phyloP scores from a whole-genome alignment of 495 filamentous ascomycete genomes.

The Cercophora sp. region DNA sequence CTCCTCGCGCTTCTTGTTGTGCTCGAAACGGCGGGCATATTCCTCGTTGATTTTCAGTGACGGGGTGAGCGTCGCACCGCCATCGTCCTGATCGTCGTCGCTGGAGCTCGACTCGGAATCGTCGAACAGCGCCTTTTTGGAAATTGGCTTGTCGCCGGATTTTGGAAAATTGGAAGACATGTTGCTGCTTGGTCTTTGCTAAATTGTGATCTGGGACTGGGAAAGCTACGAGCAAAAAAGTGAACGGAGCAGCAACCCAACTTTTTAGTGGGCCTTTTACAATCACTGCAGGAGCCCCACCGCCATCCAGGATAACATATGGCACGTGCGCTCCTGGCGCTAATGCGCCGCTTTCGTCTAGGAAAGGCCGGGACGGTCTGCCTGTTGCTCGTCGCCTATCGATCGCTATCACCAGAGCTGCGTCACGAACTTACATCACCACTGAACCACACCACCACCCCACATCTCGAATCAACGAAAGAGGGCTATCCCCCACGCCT shows the following conservation, averaged over 20 bases:
- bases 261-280: slow-evolving; percentile 21
- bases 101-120: slow-evolving; percentile 36
- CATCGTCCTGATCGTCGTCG: slow-evolving; percentile 54
- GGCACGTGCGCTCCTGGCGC: slow-evolving; percentile 16
- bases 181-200: too few species aligned
- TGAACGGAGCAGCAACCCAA: slow-evolving; percentile 4
- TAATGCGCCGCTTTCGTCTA: slow-evolving; percentile 3
- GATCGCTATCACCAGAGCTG: slow-evolving; percentile 7
- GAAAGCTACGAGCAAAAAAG: neutral
- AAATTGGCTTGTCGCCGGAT: neutral
- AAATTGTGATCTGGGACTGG: too few species aligned
- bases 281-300: neutral
- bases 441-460: slow-evolving; percentile 4
- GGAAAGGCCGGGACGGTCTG: slow-evolving; percentile 2
- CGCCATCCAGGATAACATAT: neutral
- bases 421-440: slow-evolving; percentile 10
- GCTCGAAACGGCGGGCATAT: slow-evolving; percentile 83
- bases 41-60: slow-evolving; percentile 83
- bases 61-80: slow-evolving; percentile 51
- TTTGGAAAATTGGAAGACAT: too few species aligned
- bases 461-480: neutral
- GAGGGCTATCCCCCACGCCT: too few species aligned
- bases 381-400: neutral
- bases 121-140: slow-evolving; percentile 29
- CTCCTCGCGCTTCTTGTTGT: slow-evolving; percentile 96